A percentile compares a stretch with the other conserved stretches of the same genome.
Conservation (phyloP, 352 stramenopile species). For the Globisporangium paddicum region DNA sequence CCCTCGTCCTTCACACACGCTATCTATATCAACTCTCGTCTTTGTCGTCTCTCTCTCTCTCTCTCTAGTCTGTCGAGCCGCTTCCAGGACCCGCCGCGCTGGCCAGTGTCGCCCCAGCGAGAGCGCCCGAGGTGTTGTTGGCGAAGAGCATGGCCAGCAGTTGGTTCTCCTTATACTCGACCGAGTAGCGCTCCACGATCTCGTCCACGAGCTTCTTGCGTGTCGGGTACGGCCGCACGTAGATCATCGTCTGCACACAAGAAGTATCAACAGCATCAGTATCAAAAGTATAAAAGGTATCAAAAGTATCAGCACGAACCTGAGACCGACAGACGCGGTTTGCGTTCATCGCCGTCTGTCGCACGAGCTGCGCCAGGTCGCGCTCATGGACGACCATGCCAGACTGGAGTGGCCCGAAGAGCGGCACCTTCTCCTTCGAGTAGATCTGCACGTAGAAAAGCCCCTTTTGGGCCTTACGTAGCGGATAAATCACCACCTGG, state of each 20-base stretch:
- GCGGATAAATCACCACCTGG: constrained; percentile 80
- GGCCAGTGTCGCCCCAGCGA: neutral
- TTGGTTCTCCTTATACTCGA: constrained; percentile 85
- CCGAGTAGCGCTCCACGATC: constrained; percentile 82
- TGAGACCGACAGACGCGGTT: constrained; percentile 83
- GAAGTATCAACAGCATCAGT: constrained; percentile 10
- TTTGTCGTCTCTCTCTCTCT: neutral
- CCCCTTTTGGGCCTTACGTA: constrained; percentile 52
- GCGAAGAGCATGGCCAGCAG: constrained; percentile 75
- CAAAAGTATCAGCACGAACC: constrained; percentile 23
- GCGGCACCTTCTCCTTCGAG: constrained; percentile 76
- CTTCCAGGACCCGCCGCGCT: neutral
- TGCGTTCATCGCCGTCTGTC: constrained; percentile 86
- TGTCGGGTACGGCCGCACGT: constrained; percentile 81
- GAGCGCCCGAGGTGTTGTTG: constrained; percentile 9
- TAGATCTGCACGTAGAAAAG: constrained; percentile 78
- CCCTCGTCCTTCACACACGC: neutral
- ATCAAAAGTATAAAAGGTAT: neutral
- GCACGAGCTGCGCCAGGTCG: constrained; percentile 68
- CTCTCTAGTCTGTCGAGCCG: neutral
- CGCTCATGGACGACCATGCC: constrained; percentile 78
- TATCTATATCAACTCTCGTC: neutral
- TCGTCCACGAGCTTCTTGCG: constrained; percentile 87
- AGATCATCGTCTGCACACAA: constrained; percentile 61
- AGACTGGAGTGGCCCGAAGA: constrained; percentile 76